These are phyloP conservation scores for Discostella stelligeroides DNA, from an alignment of 108 stramenopile species.

Conservation along the genomic window DNA sequence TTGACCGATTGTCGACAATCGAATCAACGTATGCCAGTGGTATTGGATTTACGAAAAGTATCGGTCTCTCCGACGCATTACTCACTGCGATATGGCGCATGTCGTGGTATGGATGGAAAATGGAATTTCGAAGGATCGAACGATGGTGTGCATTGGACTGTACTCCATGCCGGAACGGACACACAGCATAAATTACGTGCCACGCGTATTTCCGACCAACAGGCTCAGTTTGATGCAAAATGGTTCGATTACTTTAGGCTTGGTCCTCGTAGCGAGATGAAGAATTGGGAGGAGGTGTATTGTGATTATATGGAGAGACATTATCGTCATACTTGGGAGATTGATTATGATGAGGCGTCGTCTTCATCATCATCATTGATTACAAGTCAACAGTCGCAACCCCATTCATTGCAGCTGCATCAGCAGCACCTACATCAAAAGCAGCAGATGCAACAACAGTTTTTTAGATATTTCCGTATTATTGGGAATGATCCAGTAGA, in stretches of 20 bases:
- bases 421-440: too few relatives aligned
- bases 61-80: constrained; percentile 16
- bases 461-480: constrained; percentile 14
- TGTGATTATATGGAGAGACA: constrained; percentile 19
- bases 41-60: constrained; percentile 3
- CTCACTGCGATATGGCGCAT: constrained; percentile 15
- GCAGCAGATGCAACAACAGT: too few relatives aligned
- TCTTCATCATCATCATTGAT: too few relatives aligned
- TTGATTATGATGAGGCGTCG: background rate
- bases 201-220: background rate
- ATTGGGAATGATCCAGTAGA: background rate
- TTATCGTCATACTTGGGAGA: constrained; percentile 18
- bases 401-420: too few relatives aligned
- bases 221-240: background rate
- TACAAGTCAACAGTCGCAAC: too few relatives aligned
- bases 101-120: constrained; percentile 18
- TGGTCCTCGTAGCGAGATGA: background rate
- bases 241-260: background rate
- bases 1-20: constrained; percentile 6
- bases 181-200: background rate
- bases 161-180: constrained; percentile 14
- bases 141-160: constrained; percentile 12
- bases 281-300: background rate
- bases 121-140: constrained; percentile 19
- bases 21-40: constrained; percentile 9